These are phyloP conservation scores for Tieghemiomyces parasiticus DNA, from an alignment of 192 early-diverging fungal species.

Conservation along the genomic window DNA sequence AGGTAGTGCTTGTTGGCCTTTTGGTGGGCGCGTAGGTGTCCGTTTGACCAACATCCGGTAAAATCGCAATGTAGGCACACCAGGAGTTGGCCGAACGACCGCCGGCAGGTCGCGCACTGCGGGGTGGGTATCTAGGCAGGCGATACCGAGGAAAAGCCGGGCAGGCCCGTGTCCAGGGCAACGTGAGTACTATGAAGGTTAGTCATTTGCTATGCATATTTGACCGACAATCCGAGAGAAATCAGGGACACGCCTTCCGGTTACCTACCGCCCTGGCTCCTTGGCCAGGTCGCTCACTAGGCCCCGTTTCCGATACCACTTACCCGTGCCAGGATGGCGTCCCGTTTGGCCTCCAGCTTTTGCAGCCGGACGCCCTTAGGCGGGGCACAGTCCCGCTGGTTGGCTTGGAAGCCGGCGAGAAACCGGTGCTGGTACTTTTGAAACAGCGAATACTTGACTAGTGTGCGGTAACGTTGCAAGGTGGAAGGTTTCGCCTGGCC, in stretches of 20 bases:
- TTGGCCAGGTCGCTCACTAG: background rate
- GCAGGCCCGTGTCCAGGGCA: background rate
- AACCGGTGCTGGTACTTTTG: conserved; percentile 7
- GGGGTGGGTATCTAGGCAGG: background rate
- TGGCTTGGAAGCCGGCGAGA: background rate
- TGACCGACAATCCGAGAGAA: background rate
- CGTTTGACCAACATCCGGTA: background rate
- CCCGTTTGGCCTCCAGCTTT: background rate
- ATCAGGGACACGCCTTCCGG: background rate
- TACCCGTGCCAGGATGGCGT: background rate
- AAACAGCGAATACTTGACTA: conserved; percentile 1
- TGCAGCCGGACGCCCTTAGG: background rate
- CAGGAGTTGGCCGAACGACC: background rate
- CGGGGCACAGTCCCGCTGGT: background rate
- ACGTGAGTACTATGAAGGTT: background rate
- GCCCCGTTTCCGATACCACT: background rate
- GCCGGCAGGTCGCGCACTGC: background rate
- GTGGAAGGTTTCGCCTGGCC: background rate
- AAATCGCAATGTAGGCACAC: conserved; percentile 5
- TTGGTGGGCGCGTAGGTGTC: background rate
- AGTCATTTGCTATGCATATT: background rate
- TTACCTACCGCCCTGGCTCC: background rate
- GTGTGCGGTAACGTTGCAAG: background rate
- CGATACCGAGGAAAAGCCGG: background rate
- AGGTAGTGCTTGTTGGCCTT: background rate